Evolutionary conservation across 192 early-diverging fungal genomes (phyloP), one percentile per base, ranked within the genome.

Genomic region (Entophlyctis luteolus): DNA sequence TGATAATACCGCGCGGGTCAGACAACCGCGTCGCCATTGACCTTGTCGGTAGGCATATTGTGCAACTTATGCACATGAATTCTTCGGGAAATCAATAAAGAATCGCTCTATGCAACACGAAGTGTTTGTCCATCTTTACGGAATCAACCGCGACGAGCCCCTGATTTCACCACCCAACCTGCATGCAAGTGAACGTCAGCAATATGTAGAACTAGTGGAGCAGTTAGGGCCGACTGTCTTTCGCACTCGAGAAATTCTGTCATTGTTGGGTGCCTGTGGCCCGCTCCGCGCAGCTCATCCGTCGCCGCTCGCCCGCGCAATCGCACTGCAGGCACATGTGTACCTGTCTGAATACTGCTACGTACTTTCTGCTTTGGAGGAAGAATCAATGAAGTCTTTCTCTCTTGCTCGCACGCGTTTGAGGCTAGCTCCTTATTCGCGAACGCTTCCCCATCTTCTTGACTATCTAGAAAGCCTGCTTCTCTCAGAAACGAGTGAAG

Each of bases 1-100:
- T 81, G 2, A 70, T 81, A 33, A 81, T 81, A 47, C 79, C 79
- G 2, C 72, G 79, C 28, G 79, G 79, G 16, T 34, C 68, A 6
- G 66, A 73, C 18, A 81, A 81, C 60, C 60, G 55, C 22, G 69
- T 81, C 34, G 79, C 79, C 2, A 73, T 81, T 48, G 66, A 74
- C 38, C 62, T 81, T 20, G 42, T 81, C 27, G 68, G 73, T 5
- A 66, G 72, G 52, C 79, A 81, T 49, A 72, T 76, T 47, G 42
- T 57, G 38, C 74, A 79, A 39, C 65, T 76, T 25, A 57, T 74
- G 45, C 39, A 72, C n/a, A n/a, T n/a, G n/a, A n/a, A n/a, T n/a
- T n/a, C n/a, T n/a, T n/a, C n/a, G 32, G 72, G 69, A 48, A 49
- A 16, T 49, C 45, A 42, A 34, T 25, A 35, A n/a, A 39, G 39